Base-by-base conservation (phyloP, 1,284 basidiomycete species). In the Rugosomyces carneus region DNA sequence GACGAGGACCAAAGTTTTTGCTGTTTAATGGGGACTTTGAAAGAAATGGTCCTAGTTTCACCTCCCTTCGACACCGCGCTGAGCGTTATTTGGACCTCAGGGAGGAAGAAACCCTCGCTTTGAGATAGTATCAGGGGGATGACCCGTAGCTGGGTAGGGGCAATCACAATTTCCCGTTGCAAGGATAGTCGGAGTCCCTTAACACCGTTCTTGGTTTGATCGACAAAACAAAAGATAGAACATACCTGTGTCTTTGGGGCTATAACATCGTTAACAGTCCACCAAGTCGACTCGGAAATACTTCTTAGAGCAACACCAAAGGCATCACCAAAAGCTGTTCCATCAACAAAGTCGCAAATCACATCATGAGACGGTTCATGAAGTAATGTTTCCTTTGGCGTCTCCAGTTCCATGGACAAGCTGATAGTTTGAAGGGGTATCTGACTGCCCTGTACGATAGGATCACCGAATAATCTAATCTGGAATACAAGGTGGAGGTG, bases 381-480 rank as follows among this genome's bases (percentile, higher is more conserved):
- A n/a, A 61, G 56, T 27, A 80, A 54, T 0, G 51, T 27, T 1
- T 57, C 31, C 0, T 38, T 38, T 1, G 47, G 42, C 16, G 42
- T 49, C 47, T 79, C 72, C 6, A 78, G 42, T 9, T 65, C 61
- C 24, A 79, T 62, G 0, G 59, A 59, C 35, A 86, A 52, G 6
- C 63, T 66, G 47, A 86, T 62, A 16, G 63, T 72, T 49, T 84
- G 69, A 9, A 71, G 65, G 0, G 86, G 83, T 8, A 66, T 51
- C 1, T 71, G 63, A 11, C 60, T 66, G 3, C 63, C 63, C 21
- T 63, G 55, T 13, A 60, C 62, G 31, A 57, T 61, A 1, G 87
- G 84, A 57, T 87, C 85, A 7, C 87, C 88, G 57, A 90, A 90
- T 15, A 90, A 69, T 47, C 87, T 69, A 48, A 90, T 88, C 84